These are phyloP conservation scores for Candida fluviatilis DNA, from an alignment of 805 yeast species.

Conservation along the genomic window DNA sequence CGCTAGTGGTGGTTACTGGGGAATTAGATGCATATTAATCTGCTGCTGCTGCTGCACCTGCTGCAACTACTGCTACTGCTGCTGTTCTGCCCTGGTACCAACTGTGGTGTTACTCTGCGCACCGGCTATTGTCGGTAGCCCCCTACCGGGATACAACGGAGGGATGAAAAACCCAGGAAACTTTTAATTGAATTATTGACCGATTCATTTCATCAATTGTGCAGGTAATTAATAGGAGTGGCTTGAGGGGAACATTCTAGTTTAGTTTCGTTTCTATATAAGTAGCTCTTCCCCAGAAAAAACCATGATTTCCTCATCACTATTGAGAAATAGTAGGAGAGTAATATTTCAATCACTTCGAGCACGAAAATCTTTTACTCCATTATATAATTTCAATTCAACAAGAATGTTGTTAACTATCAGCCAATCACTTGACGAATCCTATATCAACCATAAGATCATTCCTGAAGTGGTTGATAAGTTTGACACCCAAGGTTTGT, in stretches of 20 bases:
- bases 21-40: too few species aligned
- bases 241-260: not conserved
- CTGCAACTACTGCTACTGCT: too few species aligned
- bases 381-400: constrained; percentile 8
- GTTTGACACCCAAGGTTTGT: constrained; percentile 48
- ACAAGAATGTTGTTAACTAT: constrained; percentile 47
- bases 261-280: too few species aligned
- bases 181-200: too few species aligned
- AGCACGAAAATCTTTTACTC: too few species aligned
- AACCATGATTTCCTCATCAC: not conserved
- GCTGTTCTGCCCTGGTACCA: too few species aligned
- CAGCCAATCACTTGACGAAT: constrained; percentile 51
- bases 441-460: constrained; percentile 45
- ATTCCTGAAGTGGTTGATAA: constrained; percentile 51
- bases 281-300: not conserved
- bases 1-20: too few species aligned
- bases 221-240: not conserved
- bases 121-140: not conserved
- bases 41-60: too few species aligned
- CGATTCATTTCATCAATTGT: too few species aligned
- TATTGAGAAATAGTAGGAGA: not conserved
- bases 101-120: too few species aligned
- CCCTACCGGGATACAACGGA: not conserved
- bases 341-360: too few species aligned
- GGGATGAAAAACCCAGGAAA: too few species aligned